These are phyloP conservation scores for Plectosphaerella plurivora DNA, from an alignment of 2,329 filamentous ascomycete genomes.

Conservation along the genomic window DNA sequence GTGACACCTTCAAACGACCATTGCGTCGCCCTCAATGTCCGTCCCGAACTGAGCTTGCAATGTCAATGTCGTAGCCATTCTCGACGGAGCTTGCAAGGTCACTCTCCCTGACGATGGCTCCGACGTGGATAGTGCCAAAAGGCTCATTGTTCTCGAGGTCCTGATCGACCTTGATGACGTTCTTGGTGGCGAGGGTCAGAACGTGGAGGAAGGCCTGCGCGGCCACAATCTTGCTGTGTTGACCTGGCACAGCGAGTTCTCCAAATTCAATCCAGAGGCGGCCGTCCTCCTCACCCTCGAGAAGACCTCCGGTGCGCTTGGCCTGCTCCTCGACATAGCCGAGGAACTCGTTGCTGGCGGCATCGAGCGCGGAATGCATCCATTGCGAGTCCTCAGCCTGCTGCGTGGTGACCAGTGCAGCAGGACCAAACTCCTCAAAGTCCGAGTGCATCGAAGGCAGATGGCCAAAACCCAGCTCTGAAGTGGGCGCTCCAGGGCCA, in stretches of 20 bases:
- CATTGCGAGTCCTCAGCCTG: constrained; percentile 21
- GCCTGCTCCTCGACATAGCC: constrained; percentile 33
- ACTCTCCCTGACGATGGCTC: constrained; percentile 12
- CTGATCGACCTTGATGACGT: constrained; percentile 60
- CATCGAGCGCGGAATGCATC: constrained; percentile 34
- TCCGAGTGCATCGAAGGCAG: constrained; percentile 24
- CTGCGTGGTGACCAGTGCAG: constrained; percentile 12
- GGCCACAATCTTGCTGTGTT: constrained; percentile 55
- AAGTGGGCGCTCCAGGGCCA: constrained; percentile 19
- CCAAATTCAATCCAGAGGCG: constrained; percentile 60
- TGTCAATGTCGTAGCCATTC: too few species aligned
- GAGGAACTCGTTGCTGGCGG: constrained; percentile 41
- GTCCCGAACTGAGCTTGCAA: constrained; percentile 15
- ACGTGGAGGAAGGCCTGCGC: constrained; percentile 75
- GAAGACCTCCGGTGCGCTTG: constrained; percentile 21
- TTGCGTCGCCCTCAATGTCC: constrained; percentile 3
- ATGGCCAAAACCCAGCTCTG: constrained; percentile 22
- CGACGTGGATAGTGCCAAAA: constrained; percentile 44
- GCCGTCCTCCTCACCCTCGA: constrained; percentile 21
- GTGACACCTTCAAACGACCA: too few species aligned
- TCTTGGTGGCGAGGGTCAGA: constrained; percentile 65
- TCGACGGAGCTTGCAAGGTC: constrained; percentile 17
- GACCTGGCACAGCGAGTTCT: constrained; percentile 56
- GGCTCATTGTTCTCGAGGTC: constrained; percentile 29
- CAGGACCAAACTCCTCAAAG: constrained; percentile 18